Base-by-base conservation (phyloP, 495 filamentous ascomycete species). In the Aeminium ludgeri region DNA sequence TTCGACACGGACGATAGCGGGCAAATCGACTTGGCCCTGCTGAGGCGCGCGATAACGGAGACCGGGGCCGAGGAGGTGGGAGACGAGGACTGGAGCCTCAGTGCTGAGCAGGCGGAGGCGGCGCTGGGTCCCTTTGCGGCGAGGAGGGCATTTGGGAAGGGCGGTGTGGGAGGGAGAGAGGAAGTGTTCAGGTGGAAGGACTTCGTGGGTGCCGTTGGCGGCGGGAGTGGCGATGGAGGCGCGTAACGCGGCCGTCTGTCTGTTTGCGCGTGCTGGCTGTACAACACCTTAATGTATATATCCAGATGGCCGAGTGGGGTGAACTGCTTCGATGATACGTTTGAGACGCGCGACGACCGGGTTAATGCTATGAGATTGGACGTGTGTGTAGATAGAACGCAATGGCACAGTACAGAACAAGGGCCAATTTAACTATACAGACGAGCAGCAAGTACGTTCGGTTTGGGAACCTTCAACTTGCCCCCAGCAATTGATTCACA, bases 1-100 rank as follows among this genome's bases (percentile, higher is more conserved):
- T 97, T 97, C 49, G 89, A 97, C 52, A 82, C 91, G 46, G 83
- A 91, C 48, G 89, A 97, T 57, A 85, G 80, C 52, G 89, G 91
- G 6, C 84, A 93, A 56, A 73, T 96, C 23, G 84, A 95, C 52
- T 65, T 89, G 13, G 67, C 58, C 1, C 87, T 93, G 57, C 62
- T 97, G 35, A 70, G 79, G 28, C 81, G 87, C 49, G 83, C 87
- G 2, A 56, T 97, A 35, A 53, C 93, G 35, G 69, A 86, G 48
- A 92, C 86, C 6, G 23, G 23, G 8, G 71, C 72, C 10, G 80
- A 82, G 1, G 84, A 86, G 45, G 65, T 69, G 1, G 86, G 76
- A 28, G 80, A 79, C 49, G 55, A 57, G 35, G 65, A 56, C 32
- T 56, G 13, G 20, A 16, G 68, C 3, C 59, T 94, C 56, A 80